Base-by-base conservation (phyloP, 208 protist species). In the Leishmania turanica region DNA sequence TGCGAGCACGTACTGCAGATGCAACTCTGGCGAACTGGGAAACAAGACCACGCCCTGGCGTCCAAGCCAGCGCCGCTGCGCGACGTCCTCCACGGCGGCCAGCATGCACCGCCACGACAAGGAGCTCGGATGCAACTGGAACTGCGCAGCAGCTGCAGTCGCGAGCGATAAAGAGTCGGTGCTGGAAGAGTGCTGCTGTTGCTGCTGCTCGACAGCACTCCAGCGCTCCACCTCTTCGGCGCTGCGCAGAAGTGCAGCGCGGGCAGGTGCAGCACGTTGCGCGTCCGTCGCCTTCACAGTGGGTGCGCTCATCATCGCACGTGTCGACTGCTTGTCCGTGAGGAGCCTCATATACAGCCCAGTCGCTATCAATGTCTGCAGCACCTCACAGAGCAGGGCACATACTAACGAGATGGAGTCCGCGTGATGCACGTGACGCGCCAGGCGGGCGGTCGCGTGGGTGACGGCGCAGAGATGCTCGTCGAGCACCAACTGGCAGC, bases 71-170 rank as follows among this genome's bases (percentile, higher is more conserved):
- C 88, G 77, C 27, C 87, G 84, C 75, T 89, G 88, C 70, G 82
- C 84, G 17, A 76, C 53, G 8, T 83, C 88, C 9, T 45, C 51
- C 17, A 86, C 87, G 11, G 80, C 75, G 27, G 88, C 77, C 77
- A 95, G 83, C 75, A 96, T 65, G 47, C 85, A 92, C 17, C 94
- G 81, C 94, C 94, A 97, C 60, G 88, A 84, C 31, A 96, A 40
- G 9, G 87, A 83, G 47, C 85, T 84, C 5, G 80, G 80, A 62
- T 82, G 73, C n/a, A 79, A 37, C 42, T 84, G 75, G 81, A 97
- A 92, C 7, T 90, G 79, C 31, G 81, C 79, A 42, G 17, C 54
- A 42, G 27, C 40, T 53, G 71, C 80, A 15, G 72, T 49, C 24
- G 79, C 70, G 13, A 77, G 53, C n/a, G 74, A 64, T 7, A 66